Base-by-base conservation (phyloP, 306 rosid species). In the Prunus kanzakura region DNA sequence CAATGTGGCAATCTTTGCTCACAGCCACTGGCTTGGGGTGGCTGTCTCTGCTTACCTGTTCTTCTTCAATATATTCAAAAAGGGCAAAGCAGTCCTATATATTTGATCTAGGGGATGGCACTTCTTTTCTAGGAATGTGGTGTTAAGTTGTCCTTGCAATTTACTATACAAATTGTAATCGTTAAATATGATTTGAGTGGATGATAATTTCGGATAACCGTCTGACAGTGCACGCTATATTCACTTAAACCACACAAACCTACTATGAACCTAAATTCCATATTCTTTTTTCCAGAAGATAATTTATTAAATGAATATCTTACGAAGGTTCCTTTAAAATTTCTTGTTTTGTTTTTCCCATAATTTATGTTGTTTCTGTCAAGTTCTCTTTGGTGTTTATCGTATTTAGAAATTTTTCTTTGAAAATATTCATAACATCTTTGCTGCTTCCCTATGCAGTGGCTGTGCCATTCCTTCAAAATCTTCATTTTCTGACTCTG, bases 391-490 rank as follows among this genome's bases (percentile, higher is more conserved):
- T 72, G 54, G 8, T 15, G 67, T 57, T 72, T 14, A 9, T 41
- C 29, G 47, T 57, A 38, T 16, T 25, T 51, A 23, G 47, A 64
- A 32, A 2, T 63, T 80, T 74, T 30, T 70, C 61, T 75, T 79
- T 52, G 12, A 71, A 12, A 12, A 25, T 45, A 8, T 72, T 63
- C 75, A 38, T 79, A 64, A 79, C 75, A 45, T 80, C 56, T 79
- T 56, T 74, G 64, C 71, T 61, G 58, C 79, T 76, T 82, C 76
- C 72, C 10, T 67, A 56, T 82, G 78, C 93, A 93, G 98, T 87
- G 96, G 98, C 64, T 93, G 98, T 57, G 84, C 94, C 3, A 88
- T 88, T 83, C 81, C 94, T 76, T 89, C 98, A 66, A 90, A 89
- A 81, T 62, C 85, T 86, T 82, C 81, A 64, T 75, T 76, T 61